A percentile compares a stretch with the other conserved stretches of the same genome.
These are phyloP conservation scores for Macrolepiota dolichaula DNA, from an alignment of 768 basidiomycete species.

Conservation along the genomic window DNA sequence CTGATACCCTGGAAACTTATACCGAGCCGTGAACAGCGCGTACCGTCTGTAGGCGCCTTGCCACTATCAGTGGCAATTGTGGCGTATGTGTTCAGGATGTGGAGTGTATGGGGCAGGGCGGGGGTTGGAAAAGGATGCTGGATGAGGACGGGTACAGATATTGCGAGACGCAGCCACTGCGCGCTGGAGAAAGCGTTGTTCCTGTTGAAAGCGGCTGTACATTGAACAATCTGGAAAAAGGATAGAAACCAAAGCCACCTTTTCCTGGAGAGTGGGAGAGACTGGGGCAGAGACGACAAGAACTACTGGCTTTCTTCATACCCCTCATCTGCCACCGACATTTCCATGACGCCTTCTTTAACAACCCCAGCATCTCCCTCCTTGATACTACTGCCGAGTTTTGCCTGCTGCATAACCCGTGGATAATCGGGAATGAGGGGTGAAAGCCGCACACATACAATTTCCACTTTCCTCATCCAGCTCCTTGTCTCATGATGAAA, in stretches of 20 bases:
- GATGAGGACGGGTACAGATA: not conserved
- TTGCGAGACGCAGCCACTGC: constrained; percentile 1
- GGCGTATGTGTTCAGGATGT: constrained; percentile 10
- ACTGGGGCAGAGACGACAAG: too few species aligned
- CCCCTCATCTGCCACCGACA: constrained; percentile 23
- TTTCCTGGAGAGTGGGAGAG: constrained; percentile 84
- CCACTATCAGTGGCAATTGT: constrained; percentile 18
- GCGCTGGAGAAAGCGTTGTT: constrained; percentile 9
- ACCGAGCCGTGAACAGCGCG: constrained; percentile 48
- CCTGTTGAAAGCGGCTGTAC: constrained; percentile 7
- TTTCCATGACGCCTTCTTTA: constrained; percentile 30
- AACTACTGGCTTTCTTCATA: constrained; percentile 60
- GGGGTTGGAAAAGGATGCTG: not conserved
- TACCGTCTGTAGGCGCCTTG: constrained; percentile 21
- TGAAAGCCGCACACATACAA: constrained; percentile 76
- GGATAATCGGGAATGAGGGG: constrained; percentile 56
- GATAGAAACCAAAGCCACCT: too few species aligned
- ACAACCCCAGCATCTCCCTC: constrained; percentile 55
- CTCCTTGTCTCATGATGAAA: constrained; percentile 46
- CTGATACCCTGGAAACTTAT: constrained; percentile 63
- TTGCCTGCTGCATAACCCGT: constrained; percentile 77
- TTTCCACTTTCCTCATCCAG: constrained; percentile 46
- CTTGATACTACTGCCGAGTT: constrained; percentile 80
- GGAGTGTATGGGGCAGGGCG: not conserved
- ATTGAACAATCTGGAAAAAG: constrained; percentile 8